Evolutionary conservation across 768 basidiomycete species (phyloP).

Genomic region (Russula sp.): DNA sequence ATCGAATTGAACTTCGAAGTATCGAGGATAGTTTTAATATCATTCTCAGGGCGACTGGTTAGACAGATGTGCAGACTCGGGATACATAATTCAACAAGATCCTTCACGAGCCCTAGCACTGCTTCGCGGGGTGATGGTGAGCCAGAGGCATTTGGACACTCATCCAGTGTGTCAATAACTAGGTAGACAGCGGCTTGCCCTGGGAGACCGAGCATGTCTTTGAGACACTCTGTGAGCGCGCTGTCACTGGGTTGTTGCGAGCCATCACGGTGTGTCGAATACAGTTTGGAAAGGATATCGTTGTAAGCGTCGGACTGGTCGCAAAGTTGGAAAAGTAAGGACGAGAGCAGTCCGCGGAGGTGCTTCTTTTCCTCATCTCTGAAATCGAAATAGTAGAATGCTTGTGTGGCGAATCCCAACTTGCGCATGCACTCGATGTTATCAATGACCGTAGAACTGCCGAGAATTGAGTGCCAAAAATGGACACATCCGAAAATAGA

Average conservation of each 20-base stretch:
- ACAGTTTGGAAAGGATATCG: too few relatives aligned
- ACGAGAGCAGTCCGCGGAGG: not conserved
- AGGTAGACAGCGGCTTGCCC: not conserved
- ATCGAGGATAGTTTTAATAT: too few relatives aligned
- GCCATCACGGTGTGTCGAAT: constrained; percentile 25
- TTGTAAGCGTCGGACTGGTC: too few relatives aligned
- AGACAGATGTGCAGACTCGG: too few relatives aligned
- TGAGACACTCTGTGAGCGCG: not conserved
- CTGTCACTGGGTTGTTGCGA: not conserved
- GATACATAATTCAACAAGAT: not conserved
- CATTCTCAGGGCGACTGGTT: too few relatives aligned
- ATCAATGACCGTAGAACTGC: too few relatives aligned
- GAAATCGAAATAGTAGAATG: not conserved
- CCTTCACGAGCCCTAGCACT: not conserved
- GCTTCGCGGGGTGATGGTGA: not conserved
- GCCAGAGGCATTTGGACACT: not conserved
- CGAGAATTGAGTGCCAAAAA: too few relatives aligned
- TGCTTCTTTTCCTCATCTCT: not conserved
- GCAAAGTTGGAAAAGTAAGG: not conserved
- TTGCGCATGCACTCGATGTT: too few relatives aligned
- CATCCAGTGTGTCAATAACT: not conserved
- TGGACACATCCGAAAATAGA: not conserved
- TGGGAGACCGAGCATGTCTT: not conserved
- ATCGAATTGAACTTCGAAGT: too few relatives aligned
- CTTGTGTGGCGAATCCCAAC: not conserved